phyloP scores from a whole-genome alignment of 2,329 filamentous ascomycete species.

The Dactylellina leptospora region DNA sequence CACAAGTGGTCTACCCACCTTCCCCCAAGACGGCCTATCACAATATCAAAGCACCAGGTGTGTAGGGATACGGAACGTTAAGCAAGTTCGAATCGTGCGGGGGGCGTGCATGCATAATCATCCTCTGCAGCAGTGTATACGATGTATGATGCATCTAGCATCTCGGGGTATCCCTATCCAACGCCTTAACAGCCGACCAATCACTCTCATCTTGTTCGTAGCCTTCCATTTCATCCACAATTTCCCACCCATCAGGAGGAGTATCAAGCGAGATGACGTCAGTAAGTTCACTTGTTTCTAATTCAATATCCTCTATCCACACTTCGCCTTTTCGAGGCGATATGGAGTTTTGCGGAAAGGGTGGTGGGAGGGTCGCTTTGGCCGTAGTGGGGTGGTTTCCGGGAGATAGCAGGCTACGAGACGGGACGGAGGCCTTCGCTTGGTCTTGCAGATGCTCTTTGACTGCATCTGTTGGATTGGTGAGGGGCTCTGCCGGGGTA shows the following conservation, averaged over 20 bases:
- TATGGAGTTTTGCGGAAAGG: neutral
- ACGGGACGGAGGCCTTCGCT: too few species aligned
- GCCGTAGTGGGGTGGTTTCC: too few species aligned
- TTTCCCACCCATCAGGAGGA: conserved; percentile 23
- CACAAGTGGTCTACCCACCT: too few species aligned
- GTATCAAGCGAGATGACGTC: neutral
- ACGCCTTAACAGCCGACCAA: conserved; percentile 23
- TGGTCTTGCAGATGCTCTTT: too few species aligned
- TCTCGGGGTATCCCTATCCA: conserved; percentile 28
- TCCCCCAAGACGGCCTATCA: too few species aligned
- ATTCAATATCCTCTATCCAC: conserved; percentile 17
- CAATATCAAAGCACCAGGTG: too few species aligned
- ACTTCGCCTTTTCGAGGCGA: neutral
- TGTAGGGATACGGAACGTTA: neutral
- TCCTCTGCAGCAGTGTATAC: too few species aligned
- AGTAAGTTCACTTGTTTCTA: neutral
- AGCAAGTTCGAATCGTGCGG: neutral
- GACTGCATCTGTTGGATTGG: too few species aligned
- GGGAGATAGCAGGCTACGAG: too few species aligned
- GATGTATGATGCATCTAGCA: too few species aligned
- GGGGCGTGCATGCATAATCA: neutral
- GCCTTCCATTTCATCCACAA: conserved; percentile 28
- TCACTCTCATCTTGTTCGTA: conserved; percentile 44
- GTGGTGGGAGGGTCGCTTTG: neutral
- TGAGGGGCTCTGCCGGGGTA: too few species aligned